Percentiles rank a stretch among this genome's conserved stretches.
phyloP scores from a whole-genome alignment of 179 eudicot species.

The Drosera spatulata region DNA sequence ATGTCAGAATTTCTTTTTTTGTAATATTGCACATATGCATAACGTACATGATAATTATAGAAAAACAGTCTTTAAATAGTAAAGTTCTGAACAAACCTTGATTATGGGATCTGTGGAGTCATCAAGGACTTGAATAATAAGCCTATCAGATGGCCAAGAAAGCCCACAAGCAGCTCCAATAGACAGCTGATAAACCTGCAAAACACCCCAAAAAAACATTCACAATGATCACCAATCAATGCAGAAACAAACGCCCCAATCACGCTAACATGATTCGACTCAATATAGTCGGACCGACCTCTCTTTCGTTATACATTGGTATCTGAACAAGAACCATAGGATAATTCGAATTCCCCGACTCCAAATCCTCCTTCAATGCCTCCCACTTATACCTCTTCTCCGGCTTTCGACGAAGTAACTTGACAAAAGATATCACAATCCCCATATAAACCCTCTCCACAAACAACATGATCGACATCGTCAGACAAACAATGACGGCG shows the following conservation, averaged over 20 bases:
- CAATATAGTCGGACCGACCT: constrained; percentile 20
- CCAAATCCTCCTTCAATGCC: constrained; percentile 41
- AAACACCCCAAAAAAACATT: background rate
- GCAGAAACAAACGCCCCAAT: background rate
- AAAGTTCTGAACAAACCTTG: constrained; percentile 30
- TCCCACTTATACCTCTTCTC: constrained; percentile 46
- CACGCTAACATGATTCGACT: background rate
- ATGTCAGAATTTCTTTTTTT: too few species aligned
- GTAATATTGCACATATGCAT: too few species aligned
- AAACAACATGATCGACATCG: constrained; percentile 50
- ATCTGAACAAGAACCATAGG: constrained; percentile 61
- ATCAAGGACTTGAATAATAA: constrained; percentile 75
- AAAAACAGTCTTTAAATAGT: too few species aligned
- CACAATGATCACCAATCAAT: background rate
- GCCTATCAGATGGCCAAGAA: constrained; percentile 72
- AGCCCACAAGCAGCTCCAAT: constrained; percentile 78
- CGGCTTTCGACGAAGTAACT: constrained; percentile 48
- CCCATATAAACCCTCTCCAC: constrained; percentile 65
- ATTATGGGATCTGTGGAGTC: constrained; percentile 61
- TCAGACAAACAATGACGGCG: constrained; percentile 24
- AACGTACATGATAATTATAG: too few species aligned
- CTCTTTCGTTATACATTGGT: constrained; percentile 68
- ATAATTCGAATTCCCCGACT: constrained; percentile 31
- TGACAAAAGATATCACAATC: constrained; percentile 40
- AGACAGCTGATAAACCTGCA: constrained; percentile 67